Conservation (phyloP, 495 filamentous ascomycete species). For the Aspergillus ellipticus region DNA sequence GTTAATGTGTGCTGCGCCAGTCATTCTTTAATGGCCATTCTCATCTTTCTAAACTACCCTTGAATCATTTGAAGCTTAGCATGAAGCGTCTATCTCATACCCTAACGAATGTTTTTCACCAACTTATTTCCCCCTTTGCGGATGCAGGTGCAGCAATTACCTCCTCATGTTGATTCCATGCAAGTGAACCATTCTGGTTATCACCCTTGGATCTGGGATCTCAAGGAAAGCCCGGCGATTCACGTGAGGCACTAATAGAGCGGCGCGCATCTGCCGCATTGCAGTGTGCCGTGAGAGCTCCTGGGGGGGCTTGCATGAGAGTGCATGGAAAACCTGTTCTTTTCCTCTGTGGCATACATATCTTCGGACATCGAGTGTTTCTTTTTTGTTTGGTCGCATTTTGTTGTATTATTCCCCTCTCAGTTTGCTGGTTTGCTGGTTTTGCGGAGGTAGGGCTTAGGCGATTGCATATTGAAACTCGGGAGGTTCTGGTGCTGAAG, state of each 20-base stretch:
- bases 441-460: too few relatives aligned
- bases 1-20: neutral
- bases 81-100: slow-evolving; percentile 35
- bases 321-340: neutral
- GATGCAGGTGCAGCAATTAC: slow-evolving; percentile 33
- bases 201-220: slow-evolving; percentile 4
- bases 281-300: neutral
- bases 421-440: neutral
- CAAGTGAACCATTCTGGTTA: slow-evolving; percentile 14
- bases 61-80: slow-evolving; percentile 28
- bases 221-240: slow-evolving; percentile 5
- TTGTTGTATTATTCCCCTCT: slow-evolving; percentile 5
- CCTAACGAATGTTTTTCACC: slow-evolving; percentile 27
- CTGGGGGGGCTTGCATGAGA: neutral
- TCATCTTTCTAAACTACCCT: slow-evolving; percentile 5
- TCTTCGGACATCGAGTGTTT: neutral
- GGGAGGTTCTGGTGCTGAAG: neutral
- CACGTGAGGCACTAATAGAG: slow-evolving; percentile 1
- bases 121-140: slow-evolving; percentile 13
- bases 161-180: slow-evolving; percentile 9
- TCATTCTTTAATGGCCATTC: neutral
- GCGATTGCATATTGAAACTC: too few relatives aligned
- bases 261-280: slow-evolving; percentile 3
- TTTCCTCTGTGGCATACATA: neutral
- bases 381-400: neutral